phyloP scores from a whole-genome alignment of 2,329 filamentous ascomycete species.

The Emmonsia crescens region DNA sequence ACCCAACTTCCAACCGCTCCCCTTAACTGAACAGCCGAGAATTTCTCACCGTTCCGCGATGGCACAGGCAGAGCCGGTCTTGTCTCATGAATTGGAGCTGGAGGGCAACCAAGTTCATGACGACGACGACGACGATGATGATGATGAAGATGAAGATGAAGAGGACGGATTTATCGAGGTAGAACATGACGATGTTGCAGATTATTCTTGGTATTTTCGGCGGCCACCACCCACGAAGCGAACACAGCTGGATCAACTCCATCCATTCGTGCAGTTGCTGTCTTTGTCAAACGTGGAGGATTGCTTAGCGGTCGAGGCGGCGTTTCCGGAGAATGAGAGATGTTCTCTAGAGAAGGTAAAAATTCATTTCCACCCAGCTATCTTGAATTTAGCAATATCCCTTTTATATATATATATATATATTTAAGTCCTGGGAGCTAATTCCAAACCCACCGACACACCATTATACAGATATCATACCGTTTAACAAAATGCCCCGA shows the following conservation, averaged over 20 bases:
- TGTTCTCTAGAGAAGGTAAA: constrained; percentile 50
- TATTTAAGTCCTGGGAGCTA: not conserved
- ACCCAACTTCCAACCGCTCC: not conserved
- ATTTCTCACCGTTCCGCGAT: constrained; percentile 7
- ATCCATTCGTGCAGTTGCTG: constrained; percentile 65
- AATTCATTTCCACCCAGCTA: constrained; percentile 3
- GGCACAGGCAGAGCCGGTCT: constrained; percentile 7
- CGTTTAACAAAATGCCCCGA: constrained; percentile 64
- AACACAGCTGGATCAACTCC: constrained; percentile 45
- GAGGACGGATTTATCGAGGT: constrained; percentile 34
- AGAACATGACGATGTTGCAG: constrained; percentile 31
- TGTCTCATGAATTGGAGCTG: not conserved
- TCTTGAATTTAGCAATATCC: not conserved
- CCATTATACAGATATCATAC: constrained; percentile 54
- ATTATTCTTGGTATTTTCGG: constrained; percentile 33
- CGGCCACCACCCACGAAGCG: constrained; percentile 23
- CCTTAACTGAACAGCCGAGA: constrained; percentile 8
- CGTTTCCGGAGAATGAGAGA: constrained; percentile 49
- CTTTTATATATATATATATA: too few relatives aligned
- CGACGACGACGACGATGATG: not conserved
- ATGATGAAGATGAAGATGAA: not conserved
- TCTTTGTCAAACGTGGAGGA: constrained; percentile 43
- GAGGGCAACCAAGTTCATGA: not conserved
- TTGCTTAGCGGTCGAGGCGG: constrained; percentile 48
- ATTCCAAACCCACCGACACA: not conserved